Evolutionary conservation across 371 early-diverging fungal species (phyloP).

Genomic region (Saksenaea oblongispora): DNA sequence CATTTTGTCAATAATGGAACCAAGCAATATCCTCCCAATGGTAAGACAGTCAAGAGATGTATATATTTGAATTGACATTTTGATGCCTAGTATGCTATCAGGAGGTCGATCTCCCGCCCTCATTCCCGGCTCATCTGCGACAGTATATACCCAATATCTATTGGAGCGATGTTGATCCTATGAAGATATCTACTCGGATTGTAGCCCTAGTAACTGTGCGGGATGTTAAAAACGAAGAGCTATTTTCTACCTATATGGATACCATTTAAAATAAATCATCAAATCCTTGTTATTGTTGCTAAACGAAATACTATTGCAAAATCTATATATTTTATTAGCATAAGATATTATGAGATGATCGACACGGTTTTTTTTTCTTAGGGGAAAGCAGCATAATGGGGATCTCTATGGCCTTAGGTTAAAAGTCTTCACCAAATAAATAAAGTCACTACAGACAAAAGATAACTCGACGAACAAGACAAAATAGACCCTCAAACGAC

Average conservation of each 20-base stretch:
- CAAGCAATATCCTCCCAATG: slow-evolving; percentile 34
- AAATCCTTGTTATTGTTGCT: not conserved
- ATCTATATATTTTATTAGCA: too few species aligned
- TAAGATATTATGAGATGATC: too few species aligned
- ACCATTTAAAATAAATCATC: not conserved
- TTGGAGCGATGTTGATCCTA: slow-evolving; percentile 15
- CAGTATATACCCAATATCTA: slow-evolving; percentile 56
- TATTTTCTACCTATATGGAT: slow-evolving; percentile 60
- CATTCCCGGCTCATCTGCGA: slow-evolving; percentile 44
- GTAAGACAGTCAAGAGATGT: slow-evolving; percentile 14
- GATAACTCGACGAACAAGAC: too few species aligned
- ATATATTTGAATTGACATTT: not conserved
- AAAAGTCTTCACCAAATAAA: too few species aligned
- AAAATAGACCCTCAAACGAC: too few species aligned
- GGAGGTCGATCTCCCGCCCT: slow-evolving; percentile 48
- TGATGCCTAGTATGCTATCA: slow-evolving; percentile 50
- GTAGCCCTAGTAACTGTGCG: slow-evolving; percentile 48
- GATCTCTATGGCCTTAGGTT: too few species aligned
- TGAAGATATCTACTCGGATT: slow-evolving; percentile 18
- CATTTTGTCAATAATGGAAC: slow-evolving; percentile 60
- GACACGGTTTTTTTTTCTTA: too few species aligned
- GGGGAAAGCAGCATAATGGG: too few species aligned
- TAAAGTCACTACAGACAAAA: too few species aligned
- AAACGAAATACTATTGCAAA: not conserved
- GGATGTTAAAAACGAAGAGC: slow-evolving; percentile 45